Percentiles rank a stretch among this genome's conserved stretches.
Evolutionary conservation across 371 early-diverging fungal species (phyloP).

Genomic region (Massospora cicadina): DNA sequence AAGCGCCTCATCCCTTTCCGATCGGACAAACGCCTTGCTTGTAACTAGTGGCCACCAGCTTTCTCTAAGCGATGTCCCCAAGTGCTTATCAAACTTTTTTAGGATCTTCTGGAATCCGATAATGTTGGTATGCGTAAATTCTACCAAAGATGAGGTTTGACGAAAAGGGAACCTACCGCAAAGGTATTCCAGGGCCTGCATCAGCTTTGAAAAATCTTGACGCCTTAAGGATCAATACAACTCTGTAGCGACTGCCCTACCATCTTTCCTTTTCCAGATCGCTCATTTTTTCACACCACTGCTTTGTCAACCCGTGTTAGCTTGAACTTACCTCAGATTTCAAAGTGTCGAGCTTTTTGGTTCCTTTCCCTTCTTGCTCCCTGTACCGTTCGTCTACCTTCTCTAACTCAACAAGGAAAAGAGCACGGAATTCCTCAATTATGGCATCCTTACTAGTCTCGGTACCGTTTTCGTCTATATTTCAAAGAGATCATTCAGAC

Average conservation of each 20-base stretch:
- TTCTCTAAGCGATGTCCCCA: constrained; percentile 17
- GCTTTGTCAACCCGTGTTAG: neutral
- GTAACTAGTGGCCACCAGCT: constrained; percentile 32
- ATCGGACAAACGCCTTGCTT: constrained; percentile 26
- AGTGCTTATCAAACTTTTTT: constrained; percentile 37
- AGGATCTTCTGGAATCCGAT: constrained; percentile 39
- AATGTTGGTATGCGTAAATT: constrained; percentile 34
- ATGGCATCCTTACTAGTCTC: constrained; percentile 13
- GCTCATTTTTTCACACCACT: constrained; percentile 26
- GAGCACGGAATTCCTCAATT: constrained; percentile 18
- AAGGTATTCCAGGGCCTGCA: constrained; percentile 29
- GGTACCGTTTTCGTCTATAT: neutral
- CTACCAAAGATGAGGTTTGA: constrained; percentile 13
- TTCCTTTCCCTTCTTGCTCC: constrained; percentile 21
- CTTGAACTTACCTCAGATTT: constrained; percentile 15
- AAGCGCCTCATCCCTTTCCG: constrained; percentile 30
- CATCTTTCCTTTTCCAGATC: constrained; percentile 22
- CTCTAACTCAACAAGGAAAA: constrained; percentile 23
- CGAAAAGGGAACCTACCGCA: constrained; percentile 11
- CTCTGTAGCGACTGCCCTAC: constrained; percentile 16
- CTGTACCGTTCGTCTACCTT: constrained; percentile 33
- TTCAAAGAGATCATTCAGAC: neutral
- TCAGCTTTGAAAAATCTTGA: constrained; percentile 22
- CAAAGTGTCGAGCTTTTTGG: constrained; percentile 18
- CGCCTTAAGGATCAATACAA: constrained; percentile 15